A percentile compares a stretch with the other conserved stretches of the same genome.
Conservation (phyloP, 208 protist species). For the Wallacemonas sp. region DNA sequence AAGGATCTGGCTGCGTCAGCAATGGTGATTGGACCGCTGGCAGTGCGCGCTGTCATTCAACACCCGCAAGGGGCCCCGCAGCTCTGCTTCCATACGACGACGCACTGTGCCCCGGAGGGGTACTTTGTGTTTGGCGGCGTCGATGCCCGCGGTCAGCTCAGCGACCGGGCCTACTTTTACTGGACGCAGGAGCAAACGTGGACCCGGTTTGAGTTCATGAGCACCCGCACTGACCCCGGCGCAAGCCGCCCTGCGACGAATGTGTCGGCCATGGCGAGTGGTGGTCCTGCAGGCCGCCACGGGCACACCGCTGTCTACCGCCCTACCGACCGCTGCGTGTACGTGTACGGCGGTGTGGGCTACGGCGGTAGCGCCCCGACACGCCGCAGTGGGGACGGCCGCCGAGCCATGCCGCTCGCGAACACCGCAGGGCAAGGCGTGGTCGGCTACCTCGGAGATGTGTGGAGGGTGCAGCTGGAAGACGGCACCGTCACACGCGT, state of each 20-base stretch:
- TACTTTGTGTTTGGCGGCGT: constrained; percentile 47
- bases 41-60: constrained; percentile 48
- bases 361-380: neutral
- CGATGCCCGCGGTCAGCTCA: constrained; percentile 1
- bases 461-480: constrained; percentile 34
- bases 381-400: neutral
- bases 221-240: neutral
- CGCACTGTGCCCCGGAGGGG: constrained; percentile 44
- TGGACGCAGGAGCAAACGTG: constrained; percentile 26
- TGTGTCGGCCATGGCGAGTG: constrained; percentile 18
- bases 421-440: neutral
- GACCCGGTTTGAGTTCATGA: constrained; percentile 27
- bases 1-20: constrained; percentile 24
- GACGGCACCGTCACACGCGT: constrained; percentile 16
- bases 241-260: constrained; percentile 16
- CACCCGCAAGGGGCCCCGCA: constrained; percentile 34
- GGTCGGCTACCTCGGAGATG: constrained; percentile 24
- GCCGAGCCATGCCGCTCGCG: neutral
- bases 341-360: constrained; percentile 68
- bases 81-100: constrained; percentile 59
- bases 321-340: constrained; percentile 34
- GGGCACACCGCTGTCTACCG: constrained; percentile 63
- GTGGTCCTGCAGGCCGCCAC: constrained; percentile 29
- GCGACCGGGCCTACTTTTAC: constrained; percentile 27
- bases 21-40: constrained; percentile 22